Conservation (phyloP, 2,329 filamentous ascomycete genomes). For the Calonectria pauciramosa region DNA sequence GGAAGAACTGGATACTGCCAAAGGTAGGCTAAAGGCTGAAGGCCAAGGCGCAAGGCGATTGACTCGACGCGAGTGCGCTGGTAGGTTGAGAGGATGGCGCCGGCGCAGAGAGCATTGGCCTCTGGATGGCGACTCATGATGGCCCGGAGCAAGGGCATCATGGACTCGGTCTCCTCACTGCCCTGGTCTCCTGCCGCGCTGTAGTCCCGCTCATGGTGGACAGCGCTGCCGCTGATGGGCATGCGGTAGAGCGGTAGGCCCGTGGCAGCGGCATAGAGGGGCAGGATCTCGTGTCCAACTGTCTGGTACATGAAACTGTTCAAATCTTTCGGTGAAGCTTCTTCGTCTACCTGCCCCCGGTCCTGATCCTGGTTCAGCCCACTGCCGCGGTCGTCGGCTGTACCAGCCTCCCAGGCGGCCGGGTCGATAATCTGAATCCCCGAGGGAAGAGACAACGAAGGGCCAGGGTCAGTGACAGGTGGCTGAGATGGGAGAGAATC, state of each 20-base stretch:
- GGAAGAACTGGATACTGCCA: conserved; percentile 91
- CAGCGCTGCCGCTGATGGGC: conserved; percentile 78
- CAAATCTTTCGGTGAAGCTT: conserved; percentile 66
- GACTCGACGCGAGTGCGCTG: conserved; percentile 97
- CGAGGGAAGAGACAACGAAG: conserved; percentile 30
- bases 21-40: conserved; percentile 86
- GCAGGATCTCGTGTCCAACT: conserved; percentile 88
- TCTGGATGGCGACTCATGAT: conserved; percentile 80
- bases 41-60: conserved; percentile 85
- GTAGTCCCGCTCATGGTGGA: conserved; percentile 82
- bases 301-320: conserved; percentile 99
- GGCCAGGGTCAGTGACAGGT: conserved; percentile 17
- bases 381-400: conserved; percentile 4
- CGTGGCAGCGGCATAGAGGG: conserved; percentile 85
- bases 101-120: conserved; percentile 88
- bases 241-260: conserved; percentile 87
- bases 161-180: conserved; percentile 90
- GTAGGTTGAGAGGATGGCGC: conserved; percentile 94
- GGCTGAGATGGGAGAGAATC: conserved; percentile 25
- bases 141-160: conserved; percentile 79
- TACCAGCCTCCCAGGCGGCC: conserved; percentile 35
- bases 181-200: conserved; percentile 46
- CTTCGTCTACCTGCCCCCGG: conserved; percentile 12
- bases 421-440: conserved; percentile 42
- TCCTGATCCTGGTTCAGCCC: conserved; percentile 8